A percentile compares a stretch with the other conserved stretches of the same genome.
Conservation (phyloP, 768 basidiomycete genomes). For the Saitozyma podzolica region DNA sequence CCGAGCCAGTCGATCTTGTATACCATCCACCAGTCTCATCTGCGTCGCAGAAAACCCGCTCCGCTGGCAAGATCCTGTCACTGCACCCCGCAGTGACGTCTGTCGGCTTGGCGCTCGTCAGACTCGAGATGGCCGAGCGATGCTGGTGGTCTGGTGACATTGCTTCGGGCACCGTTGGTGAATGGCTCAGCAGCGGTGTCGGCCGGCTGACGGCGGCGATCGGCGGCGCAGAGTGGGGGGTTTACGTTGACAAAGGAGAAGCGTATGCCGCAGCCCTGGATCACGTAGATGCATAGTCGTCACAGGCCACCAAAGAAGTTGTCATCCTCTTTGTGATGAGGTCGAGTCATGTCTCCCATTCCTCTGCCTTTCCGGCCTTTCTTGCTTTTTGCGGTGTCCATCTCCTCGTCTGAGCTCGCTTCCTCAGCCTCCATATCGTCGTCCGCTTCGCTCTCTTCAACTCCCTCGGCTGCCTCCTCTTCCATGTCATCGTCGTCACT, state of each 20-base stretch:
- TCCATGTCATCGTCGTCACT: constrained; percentile 54
- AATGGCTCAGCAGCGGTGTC: constrained; percentile 56
- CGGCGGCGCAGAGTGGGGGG: constrained; percentile 23
- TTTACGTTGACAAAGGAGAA: constrained; percentile 28
- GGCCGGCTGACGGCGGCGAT: constrained; percentile 30
- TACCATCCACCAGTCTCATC: constrained; percentile 35
- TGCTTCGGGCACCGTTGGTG: constrained; percentile 46
- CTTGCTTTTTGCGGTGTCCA: constrained; percentile 9
- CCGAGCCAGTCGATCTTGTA: constrained; percentile 20
- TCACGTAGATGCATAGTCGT: neutral
- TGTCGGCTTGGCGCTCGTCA: constrained; percentile 74
- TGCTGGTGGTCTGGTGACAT: constrained; percentile 27
- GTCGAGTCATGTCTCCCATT: constrained; percentile 19
- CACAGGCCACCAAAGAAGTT: constrained; percentile 26
- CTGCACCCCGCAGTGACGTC: constrained; percentile 50
- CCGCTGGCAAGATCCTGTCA: constrained; percentile 72
- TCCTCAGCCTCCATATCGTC: constrained; percentile 15
- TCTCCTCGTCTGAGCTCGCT: constrained; percentile 17
- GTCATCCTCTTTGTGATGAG: constrained; percentile 1
- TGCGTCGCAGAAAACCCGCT: constrained; percentile 61
- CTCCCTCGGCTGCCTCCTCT: constrained; percentile 14
- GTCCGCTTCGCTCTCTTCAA: constrained; percentile 13
- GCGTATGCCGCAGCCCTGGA: constrained; percentile 18
- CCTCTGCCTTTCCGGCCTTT: constrained; percentile 12
- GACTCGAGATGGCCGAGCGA: constrained; percentile 71